Conservation (phyloP, 2,329 filamentous ascomycete genomes). For the Colletotrichum karsti region DNA sequence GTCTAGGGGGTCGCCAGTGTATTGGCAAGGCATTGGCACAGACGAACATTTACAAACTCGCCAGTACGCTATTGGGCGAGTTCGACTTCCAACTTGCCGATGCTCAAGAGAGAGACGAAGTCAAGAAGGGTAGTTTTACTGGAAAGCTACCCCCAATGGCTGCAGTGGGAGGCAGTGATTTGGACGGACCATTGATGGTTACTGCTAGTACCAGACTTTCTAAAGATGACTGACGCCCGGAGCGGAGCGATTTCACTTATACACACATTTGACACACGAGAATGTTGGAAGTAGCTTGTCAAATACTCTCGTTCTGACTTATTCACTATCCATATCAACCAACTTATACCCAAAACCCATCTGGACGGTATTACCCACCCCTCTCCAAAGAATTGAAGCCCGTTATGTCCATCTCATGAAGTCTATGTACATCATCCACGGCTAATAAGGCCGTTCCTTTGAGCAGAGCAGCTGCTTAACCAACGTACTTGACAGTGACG, state of each 20-base stretch:
- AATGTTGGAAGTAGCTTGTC: too few species aligned
- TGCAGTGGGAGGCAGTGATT: constrained; percentile 13
- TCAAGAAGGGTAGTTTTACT: neutral
- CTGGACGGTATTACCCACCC: neutral
- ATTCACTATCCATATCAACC: too few species aligned
- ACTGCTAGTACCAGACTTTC: neutral
- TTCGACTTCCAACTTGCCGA: constrained; percentile 11
- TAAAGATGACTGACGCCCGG: neutral
- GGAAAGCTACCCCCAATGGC: neutral
- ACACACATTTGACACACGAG: too few species aligned
- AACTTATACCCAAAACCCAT: neutral
- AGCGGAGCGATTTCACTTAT: too few species aligned
- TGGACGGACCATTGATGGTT: neutral
- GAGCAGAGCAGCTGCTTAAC: neutral
- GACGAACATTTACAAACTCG: constrained; percentile 16
- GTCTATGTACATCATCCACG: neutral
- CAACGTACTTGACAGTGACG: constrained; percentile 19
- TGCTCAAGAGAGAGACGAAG: neutral
- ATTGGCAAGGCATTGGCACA: constrained; percentile 14
- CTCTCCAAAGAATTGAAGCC: neutral
- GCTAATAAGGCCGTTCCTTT: neutral
- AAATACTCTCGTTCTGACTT: too few species aligned
- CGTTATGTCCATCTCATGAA: neutral
- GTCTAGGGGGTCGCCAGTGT: constrained; percentile 15
- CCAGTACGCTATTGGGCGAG: neutral